These are phyloP conservation scores for Suhomyces sp. DNA, from an alignment of 805 yeast species.

Conservation along the genomic window DNA sequence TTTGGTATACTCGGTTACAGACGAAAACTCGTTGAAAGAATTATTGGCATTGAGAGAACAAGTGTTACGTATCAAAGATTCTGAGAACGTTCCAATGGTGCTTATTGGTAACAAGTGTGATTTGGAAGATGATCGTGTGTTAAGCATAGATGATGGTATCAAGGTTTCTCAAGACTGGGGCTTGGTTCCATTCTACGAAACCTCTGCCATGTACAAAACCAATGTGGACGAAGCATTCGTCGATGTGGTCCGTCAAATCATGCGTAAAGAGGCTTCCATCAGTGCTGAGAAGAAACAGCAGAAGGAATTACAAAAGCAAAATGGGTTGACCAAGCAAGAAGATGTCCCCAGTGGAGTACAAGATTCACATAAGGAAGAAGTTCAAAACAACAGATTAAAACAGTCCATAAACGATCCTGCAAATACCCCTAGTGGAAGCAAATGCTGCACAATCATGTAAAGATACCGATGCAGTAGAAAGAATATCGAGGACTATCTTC, in stretches of 20 bases:
- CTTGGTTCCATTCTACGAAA: conserved; percentile 85
- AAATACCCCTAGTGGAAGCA: conserved; percentile 16
- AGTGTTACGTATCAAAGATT: conserved; percentile 78
- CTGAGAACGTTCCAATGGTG: conserved; percentile 79
- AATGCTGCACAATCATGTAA: conserved; percentile 35
- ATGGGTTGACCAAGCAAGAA: conserved; percentile 10
- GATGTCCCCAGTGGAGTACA: conserved; percentile 6
- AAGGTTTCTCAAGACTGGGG: conserved; percentile 85
- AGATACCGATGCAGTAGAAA: too few relatives aligned
- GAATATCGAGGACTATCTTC: too few relatives aligned
- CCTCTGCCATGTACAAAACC: conserved; percentile 87
- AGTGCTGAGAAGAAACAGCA: conserved; percentile 46
- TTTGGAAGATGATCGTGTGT: conserved; percentile 68
- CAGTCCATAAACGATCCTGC: conserved; percentile 18
- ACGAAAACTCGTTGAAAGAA: conserved; percentile 69
- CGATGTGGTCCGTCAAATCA: conserved; percentile 86
- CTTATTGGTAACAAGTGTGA: conserved; percentile 92
- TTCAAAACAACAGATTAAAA: conserved; percentile 16
- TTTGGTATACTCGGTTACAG: conserved; percentile 59
- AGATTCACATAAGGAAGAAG: conserved; percentile 9
- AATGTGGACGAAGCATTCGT: conserved; percentile 89
- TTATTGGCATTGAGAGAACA: conserved; percentile 78
- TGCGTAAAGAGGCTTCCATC: conserved; percentile 62
- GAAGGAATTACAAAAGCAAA: conserved; percentile 41
- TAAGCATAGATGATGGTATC: conserved; percentile 79